phyloP scores from a whole-genome alignment of 495 filamentous ascomycete species.

The Ascodesmis nigricans region DNA sequence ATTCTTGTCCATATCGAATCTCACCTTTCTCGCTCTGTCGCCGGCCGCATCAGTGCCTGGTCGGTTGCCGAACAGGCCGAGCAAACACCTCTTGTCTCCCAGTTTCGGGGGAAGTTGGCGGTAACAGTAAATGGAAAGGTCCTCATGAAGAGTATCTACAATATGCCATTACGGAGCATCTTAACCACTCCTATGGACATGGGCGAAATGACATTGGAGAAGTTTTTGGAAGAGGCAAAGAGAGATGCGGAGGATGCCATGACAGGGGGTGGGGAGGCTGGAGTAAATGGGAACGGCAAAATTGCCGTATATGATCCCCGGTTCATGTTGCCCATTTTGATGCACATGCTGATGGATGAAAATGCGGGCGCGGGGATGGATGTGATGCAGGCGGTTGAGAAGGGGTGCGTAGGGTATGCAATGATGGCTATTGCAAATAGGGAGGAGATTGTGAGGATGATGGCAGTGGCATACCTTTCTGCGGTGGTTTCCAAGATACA shows the following conservation, averaged over 20 bases:
- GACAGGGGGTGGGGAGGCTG: too few relatives aligned
- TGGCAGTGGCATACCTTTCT: slow-evolving; percentile 10
- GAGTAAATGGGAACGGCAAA: too few relatives aligned
- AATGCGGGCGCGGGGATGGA: slow-evolving; percentile 5
- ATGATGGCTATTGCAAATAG: slow-evolving; percentile 14
- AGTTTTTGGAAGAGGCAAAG: too few relatives aligned
- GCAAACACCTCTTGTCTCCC: slow-evolving; percentile 14
- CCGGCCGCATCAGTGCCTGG: slow-evolving; percentile 11
- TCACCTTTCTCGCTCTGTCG: slow-evolving; percentile 13
- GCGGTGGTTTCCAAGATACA: slow-evolving; percentile 13
- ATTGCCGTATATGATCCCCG: slow-evolving; percentile 17
- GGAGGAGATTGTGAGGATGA: slow-evolving; percentile 7
- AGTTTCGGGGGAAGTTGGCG: slow-evolving; percentile 10
- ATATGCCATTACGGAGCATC: too few relatives aligned
- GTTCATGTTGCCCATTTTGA: slow-evolving; percentile 17
- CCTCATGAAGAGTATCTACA: slow-evolving; percentile 12
- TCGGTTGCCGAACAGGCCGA: slow-evolving; percentile 11
- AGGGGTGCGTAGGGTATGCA: slow-evolving; percentile 14
- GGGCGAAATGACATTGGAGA: too few relatives aligned
- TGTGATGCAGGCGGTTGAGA: slow-evolving; percentile 14
- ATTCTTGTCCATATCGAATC: slow-evolving; percentile 16
- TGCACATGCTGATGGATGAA: slow-evolving; percentile 11
- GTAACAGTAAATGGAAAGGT: slow-evolving; percentile 13
- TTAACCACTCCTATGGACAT: too few relatives aligned
- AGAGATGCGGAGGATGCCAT: too few relatives aligned